Base-by-base conservation (phyloP, 257 asterid genomes). In the Gardenia jasminoides region DNA sequence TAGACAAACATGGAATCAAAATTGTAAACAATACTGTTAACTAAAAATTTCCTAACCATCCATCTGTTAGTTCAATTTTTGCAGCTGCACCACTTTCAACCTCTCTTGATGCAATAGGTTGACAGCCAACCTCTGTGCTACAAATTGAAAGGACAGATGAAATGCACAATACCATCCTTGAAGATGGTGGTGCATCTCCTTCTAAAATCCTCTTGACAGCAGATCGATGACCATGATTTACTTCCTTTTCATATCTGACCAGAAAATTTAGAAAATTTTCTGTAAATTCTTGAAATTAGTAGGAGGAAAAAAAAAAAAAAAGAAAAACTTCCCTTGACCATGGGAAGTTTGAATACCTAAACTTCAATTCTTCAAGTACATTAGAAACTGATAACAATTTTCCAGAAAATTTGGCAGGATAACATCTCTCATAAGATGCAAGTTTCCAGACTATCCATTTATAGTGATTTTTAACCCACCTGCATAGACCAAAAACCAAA, bases 371-470 rank as follows among this genome's bases (percentile, higher is more conserved):
- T 83, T 96, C 98, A 72, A 93, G 93, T 81, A 96, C 96, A 83
- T 89, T 93, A 36, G 90, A 84, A 80, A 89, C 84, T 0, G 95
- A 89, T 86, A 93, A 80, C 66, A 92, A 84, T 74, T 88, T 91
- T 79, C 96, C 95, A 71, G 91, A 86, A 76, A 92, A 89, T 83
- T 85, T 91, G 79, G 82, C 84, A 64, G 95, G 96, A 86, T 87
- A 92, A 84, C 91, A 85, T 86, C 99, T 93, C 89, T 95, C 97
- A 47, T 90, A 95, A 80, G 93, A 88, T 76, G 97, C 94, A 77
- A 93, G 94, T 87, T 95, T 95, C 99, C 99, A 93, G 65, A 95
- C 89, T 83, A 95, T 90, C 97, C 97, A 95, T 85, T 91, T 95
- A 80, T 90, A 95, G 87, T 95, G 99, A 90, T 95, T 90, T 79